Evolutionary conservation across 139 green algal genomes (phyloP).

Genomic region (Micromonas commoda): DNA sequence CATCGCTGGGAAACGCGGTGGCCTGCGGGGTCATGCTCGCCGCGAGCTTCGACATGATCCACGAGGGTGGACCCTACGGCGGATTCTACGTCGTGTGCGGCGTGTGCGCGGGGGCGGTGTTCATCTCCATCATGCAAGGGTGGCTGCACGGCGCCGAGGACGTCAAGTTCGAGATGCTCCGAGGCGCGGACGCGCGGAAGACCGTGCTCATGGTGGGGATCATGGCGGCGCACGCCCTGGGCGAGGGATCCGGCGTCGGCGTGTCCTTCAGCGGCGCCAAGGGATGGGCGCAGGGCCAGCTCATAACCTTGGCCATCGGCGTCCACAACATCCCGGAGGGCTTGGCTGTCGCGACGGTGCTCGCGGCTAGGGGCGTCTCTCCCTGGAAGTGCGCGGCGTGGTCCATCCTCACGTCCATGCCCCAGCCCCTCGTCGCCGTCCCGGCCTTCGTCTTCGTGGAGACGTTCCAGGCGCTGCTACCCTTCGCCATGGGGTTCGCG

Average conservation of each 20-base stretch:
- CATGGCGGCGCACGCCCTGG: slow-evolving; percentile 93
- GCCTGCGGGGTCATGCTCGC: slow-evolving; percentile 96
- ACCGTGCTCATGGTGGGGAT: slow-evolving; percentile 86
- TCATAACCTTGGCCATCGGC: slow-evolving; percentile 91
- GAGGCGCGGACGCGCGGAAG: slow-evolving; percentile 69
- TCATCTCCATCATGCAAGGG: slow-evolving; percentile 33
- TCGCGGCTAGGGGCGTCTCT: slow-evolving; percentile 70
- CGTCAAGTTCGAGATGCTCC: slow-evolving; percentile 63
- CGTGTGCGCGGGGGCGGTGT: slow-evolving; percentile 34
- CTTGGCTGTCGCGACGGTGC: slow-evolving; percentile 85
- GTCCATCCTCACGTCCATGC: slow-evolving; percentile 72
- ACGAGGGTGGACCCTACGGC: slow-evolving; percentile 69
- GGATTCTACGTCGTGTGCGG: slow-evolving; percentile 29
- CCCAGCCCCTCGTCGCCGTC: slow-evolving; percentile 73
- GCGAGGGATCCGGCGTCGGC: slow-evolving; percentile 89
- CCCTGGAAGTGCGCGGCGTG: slow-evolving; percentile 65
- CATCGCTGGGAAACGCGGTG: slow-evolving; percentile 78
- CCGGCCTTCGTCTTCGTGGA: slow-evolving; percentile 92
- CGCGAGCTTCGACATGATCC: slow-evolving; percentile 87
- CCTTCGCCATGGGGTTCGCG: slow-evolving; percentile 88
- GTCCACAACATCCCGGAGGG: slow-evolving; percentile 97
- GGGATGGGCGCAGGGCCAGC: slow-evolving; percentile 74
- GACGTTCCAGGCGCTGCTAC: slow-evolving; percentile 76
- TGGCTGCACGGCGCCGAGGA: slow-evolving; percentile 30
- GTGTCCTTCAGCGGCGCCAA: slow-evolving; percentile 74